Base-by-base conservation (phyloP, 768 basidiomycete genomes). In the Panaeolus cyanescens region DNA sequence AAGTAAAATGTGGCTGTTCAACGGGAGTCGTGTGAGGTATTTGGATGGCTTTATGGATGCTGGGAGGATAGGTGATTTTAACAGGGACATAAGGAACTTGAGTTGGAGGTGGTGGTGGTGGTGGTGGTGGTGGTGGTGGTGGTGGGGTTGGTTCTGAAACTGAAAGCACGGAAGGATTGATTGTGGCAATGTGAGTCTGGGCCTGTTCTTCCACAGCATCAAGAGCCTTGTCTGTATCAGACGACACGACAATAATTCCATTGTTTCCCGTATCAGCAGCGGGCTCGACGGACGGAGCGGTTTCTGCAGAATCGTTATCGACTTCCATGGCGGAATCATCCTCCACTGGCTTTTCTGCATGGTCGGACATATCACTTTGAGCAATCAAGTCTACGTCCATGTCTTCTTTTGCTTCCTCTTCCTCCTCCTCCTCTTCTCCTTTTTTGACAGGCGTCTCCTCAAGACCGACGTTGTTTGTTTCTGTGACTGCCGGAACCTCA, bases 31-130 rank as follows among this genome's bases (percentile, higher is more conserved):
- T 56, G 25, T 36, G 59, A 25, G n/a, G 77, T 71, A 30, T 70
- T 70, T 34, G 68, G 69, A 78, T 71, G n/a, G 73, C 67, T 59
- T 64, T 62, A 32, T 65, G 63, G 37, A 64, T 62, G 31, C 59
- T 67, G 0, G 67, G 69, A 30, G 66, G 67, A 53, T 65, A 63
- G n/a, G 65, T 57, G 15, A 70, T 59, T 32, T 65, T 62, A 4
- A 70, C 55, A 9, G 62, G 64, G n/a, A 64, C 55, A 56, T 56
- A 33, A 6, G 55, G 55, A 10, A 42, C 22, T 12, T 56, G 22
- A 13, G 39, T 42, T 36, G 61, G 20, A 45, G 37, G 55, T 28
- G 36, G 22, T 58, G 34, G 20, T 17, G 20, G 20, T 39, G 56
- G 31, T 22, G 56, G 42, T 17, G 34, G 37, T 7, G 37, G 36